phyloP scores from a whole-genome alignment of 129 eudicot genomes.

The Pittosporum tobira region DNA sequence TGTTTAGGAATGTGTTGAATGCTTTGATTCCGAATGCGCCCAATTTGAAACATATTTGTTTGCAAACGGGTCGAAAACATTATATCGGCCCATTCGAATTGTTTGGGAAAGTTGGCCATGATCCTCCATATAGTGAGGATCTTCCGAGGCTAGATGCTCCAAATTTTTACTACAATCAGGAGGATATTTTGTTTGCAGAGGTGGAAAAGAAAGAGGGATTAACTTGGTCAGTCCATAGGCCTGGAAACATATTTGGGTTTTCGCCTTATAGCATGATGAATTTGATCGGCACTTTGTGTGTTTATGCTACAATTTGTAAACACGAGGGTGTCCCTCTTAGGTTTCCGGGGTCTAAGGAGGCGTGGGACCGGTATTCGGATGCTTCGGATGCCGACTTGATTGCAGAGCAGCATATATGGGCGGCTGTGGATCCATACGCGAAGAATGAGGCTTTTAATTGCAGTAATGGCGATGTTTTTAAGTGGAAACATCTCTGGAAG shows the following conservation, averaged over 20 bases:
- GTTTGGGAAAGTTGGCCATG: constrained; percentile 28
- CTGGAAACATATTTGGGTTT: constrained; percentile 54
- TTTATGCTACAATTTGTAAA: constrained; percentile 64
- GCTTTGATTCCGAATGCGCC: constrained; percentile 54
- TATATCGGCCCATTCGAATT: constrained; percentile 39
- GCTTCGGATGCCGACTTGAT: constrained; percentile 74
- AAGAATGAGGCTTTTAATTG: constrained; percentile 76
- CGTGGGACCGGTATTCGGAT: constrained; percentile 52
- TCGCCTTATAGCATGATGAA: constrained; percentile 67
- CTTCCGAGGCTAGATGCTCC: constrained; percentile 44
- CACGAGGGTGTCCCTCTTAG: constrained; percentile 46
- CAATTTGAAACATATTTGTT: constrained; percentile 47
- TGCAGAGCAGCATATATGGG: constrained; percentile 90
- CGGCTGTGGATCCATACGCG: constrained; percentile 52
- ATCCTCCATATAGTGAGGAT: constrained; percentile 50
- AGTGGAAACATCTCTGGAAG: constrained; percentile 83
- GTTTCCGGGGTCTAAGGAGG: constrained; percentile 45
- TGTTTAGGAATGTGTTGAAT: constrained; percentile 52
- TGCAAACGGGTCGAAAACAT: constrained; percentile 66
- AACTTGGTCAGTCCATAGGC: constrained; percentile 70
- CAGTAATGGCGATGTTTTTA: constrained; percentile 79
- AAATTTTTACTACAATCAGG: constrained; percentile 48
- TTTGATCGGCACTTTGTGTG: constrained; percentile 38
- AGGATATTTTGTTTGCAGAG: constrained; percentile 41
- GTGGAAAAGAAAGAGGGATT: constrained; percentile 38